Base-by-base conservation (phyloP, 2,329 filamentous ascomycete genomes). In the Fusarium stilboides region DNA sequence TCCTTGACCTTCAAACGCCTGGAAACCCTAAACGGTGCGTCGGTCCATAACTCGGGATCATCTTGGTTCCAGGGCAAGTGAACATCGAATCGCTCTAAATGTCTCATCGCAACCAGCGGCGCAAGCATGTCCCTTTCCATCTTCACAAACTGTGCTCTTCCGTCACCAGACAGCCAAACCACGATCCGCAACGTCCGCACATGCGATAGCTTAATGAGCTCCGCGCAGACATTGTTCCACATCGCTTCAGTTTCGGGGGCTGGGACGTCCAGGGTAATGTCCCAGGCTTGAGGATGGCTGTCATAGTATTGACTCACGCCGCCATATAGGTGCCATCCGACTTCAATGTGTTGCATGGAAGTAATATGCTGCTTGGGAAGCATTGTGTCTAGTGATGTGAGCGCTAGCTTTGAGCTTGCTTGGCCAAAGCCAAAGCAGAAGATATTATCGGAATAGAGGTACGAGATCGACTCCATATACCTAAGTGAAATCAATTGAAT, bases 281-380 rank as follows among this genome's bases (percentile, higher is more conserved):
- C 50, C 50, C 50, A 53, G 6, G 50, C 50, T 53, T 53, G 50
- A 26, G 39, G 20, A 2, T 53, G 50, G 17, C 50, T 45, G 20
- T 53, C 50, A 10, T 53, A 53, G 5, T 53, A 53, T 20, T 53
- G 50, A 12, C 50, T 53, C 2, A 53, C 50, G 1, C 50, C 50
- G 1, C 6, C 39, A 13, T 15, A 45, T 2, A 53, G 17, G 7
- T 53, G 39, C 50, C 50, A 53, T 2, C 28, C 50, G 20, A 53
- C 20, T 26, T 53, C 50, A 12, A 53, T 26, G 17, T 46, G 26
- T 26, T 5, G 17, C 3, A 53, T 34, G 6, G 20, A 46, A 33
- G 13, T 13, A 19, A 46, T 20, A 2, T 46, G 39, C 9, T 46
- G 50, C 20, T 53, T 53, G 5, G 50, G 28, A 9, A 53, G 39